Base-by-base conservation (phyloP, 345 rosid species). In the Dovyalis caffra region DNA sequence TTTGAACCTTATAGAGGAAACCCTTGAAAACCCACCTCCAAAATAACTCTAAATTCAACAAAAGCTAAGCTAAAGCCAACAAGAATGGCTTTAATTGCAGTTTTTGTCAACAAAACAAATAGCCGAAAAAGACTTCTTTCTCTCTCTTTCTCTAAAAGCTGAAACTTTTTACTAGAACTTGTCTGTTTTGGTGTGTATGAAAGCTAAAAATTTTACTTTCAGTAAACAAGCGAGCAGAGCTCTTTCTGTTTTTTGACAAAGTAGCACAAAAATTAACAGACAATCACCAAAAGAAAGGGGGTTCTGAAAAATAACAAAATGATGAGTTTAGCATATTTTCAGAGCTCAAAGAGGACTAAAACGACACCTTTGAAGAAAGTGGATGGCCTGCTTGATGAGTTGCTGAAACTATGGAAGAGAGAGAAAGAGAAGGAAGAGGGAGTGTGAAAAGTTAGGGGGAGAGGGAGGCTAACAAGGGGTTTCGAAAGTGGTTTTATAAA, bases 41-140 rank as follows among this genome's bases (percentile, higher is more conserved):
- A 72, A 81, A 84, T 78, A 73, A 77, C 82, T 71, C 69, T 79
- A 29, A 76, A 40, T 75, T 78, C 81, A 77, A 69, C 64, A 33
- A 25, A 77, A 68, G 15, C 68, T 10, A 61, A 72, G 77, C 32
- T 53, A 77, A 78, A 83, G 77, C 86, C 78, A 70, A 37, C 76
- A 70, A 68, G 60, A 70, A 66, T 31, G 75, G 82, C 81, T 72
- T 78, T 79, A 33, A 65, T 47, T 71, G 77, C 74, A 63, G 68
- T 56, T 75, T 75, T 75, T 75, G 72, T 58, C 72, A 75, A 40
- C 43, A 58, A 8, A 31, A 7, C 53, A 9, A 28, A 33, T 28
- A 68, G 61, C 67, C 47, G 26, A 68, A 37, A 68, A 51, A 29
- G 25, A 37, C 56, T 25, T 29, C 11, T 10, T 26, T 14, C 58